A percentile compares a stretch with the other conserved stretches of the same genome.
Conservation (phyloP, 2,329 filamentous ascomycete species). For the Ascochyta koolunga region DNA sequence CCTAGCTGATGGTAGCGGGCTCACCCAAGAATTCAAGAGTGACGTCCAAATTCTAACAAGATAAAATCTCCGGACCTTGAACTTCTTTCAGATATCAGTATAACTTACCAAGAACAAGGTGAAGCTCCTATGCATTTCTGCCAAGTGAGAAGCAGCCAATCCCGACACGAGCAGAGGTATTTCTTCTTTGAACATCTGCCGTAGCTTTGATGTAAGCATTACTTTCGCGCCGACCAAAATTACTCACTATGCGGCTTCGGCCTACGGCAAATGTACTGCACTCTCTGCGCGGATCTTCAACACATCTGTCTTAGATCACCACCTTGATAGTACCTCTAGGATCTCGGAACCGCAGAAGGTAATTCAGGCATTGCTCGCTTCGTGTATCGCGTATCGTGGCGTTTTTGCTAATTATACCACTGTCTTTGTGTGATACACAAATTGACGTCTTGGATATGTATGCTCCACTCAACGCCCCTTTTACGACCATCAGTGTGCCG, state of each 20-base stretch:
- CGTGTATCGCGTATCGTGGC: not conserved
- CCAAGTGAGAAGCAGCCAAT: not conserved
- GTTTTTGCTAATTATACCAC: not conserved
- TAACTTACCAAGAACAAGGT: not conserved
- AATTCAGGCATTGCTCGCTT: not conserved
- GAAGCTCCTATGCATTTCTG: not conserved
- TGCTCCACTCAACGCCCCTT: not conserved
- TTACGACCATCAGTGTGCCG: not conserved
- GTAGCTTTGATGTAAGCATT: not conserved
- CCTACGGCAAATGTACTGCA: not conserved
- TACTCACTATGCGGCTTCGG: not conserved
- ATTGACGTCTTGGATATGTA: not conserved
- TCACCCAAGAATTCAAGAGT: too few species aligned
- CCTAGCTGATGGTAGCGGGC: too few species aligned
- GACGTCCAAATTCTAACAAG: not conserved
- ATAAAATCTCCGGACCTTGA: not conserved
- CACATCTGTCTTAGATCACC: not conserved
- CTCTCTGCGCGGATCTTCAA: not conserved
- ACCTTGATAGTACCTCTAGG: not conserved
- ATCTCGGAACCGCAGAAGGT: not conserved
- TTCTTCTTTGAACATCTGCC: not conserved
- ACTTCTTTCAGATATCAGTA: not conserved
- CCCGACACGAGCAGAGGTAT: not conserved
- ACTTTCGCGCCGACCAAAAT: not conserved
- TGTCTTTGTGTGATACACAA: not conserved